Conservation (phyloP, 345 rosid genomes). For the Eucalyptus marginata region DNA sequence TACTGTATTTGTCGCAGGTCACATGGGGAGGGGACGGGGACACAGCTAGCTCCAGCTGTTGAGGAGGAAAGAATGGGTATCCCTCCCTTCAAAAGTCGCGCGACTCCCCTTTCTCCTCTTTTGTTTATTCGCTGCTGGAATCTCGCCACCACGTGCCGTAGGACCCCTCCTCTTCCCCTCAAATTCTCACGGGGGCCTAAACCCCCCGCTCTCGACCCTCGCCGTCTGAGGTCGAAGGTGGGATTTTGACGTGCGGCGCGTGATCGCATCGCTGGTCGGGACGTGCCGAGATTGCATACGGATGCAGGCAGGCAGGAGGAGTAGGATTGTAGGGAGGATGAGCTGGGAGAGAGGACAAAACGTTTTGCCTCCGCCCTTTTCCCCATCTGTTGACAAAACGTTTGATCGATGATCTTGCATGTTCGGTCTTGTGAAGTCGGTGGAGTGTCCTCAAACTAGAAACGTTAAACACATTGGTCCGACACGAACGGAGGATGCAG, state of each 20-base stretch:
- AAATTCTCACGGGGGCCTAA: background rate
- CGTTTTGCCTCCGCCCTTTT: background rate
- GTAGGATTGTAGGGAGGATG: background rate
- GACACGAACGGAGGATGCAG: background rate
- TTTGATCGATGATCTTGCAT: background rate
- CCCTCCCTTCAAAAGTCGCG: background rate
- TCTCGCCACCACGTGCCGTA: background rate
- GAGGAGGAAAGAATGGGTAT: background rate
- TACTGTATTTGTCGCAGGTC: slow-evolving; percentile 8
- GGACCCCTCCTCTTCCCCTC: background rate
- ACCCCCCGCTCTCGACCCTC: background rate
- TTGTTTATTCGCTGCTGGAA: background rate
- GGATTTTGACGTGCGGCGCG: background rate
- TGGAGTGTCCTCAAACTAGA: background rate
- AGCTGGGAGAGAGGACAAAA: background rate
- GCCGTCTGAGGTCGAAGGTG: background rate
- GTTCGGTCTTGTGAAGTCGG: background rate
- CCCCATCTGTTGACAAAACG: background rate
- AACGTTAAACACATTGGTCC: background rate
- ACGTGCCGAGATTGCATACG: background rate
- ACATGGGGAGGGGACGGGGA: slow-evolving; percentile 23
- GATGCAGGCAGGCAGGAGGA: background rate
- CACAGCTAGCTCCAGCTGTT: slow-evolving; percentile 64
- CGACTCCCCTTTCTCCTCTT: background rate
- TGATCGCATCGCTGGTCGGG: background rate